Base-by-base conservation (phyloP, 441 rosid species). In the Jatropha podagrica region DNA sequence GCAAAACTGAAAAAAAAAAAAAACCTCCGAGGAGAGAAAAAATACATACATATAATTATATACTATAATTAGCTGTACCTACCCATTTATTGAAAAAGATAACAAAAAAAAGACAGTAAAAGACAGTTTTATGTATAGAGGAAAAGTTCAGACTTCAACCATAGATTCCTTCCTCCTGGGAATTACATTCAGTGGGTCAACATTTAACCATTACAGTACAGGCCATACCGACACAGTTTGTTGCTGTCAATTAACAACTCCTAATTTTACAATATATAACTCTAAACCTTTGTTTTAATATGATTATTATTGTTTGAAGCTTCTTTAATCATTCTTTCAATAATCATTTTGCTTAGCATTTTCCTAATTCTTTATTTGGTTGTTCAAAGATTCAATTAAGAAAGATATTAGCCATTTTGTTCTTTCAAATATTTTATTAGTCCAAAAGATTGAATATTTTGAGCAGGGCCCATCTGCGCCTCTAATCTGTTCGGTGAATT, bases 381-480 rank as follows among this genome's bases (percentile, higher is more conserved):
- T 71, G 64, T 56, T 71, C 14, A 48, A 32, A 65, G 52, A 51
- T 63, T 74, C 70, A 64, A 52, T 38, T 14, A 15, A 12, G 32
- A 74, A 63, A 73, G 68, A 7, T 37, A 62, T 61, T 72, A 10
- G 18, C 64, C 62, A 54, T 74, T 74, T 74, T 41, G 51, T 20
- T 74, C 61, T 54, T 59, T 73, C 64, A 44, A 56, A 49, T 68
- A 26, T 1, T 40, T 14, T 32, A 32, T 66, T n/a, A 61, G 32
- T 48, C n/a, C 44, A 14, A 44, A 70, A 38, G 12, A 41, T 71
- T 65, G 70, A 66, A 60, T 70, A 12, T 66, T 58, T 76, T 64
- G 56, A 76, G 46, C 71, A 72, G 27, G 64, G 46, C 80, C 82
- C 82, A 85, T 76, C 86, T 81, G 86, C 83, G 51, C 48, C 69